phyloP scores from a whole-genome alignment of 176 grass and related monocot species.

The Triticum monococcum region DNA sequence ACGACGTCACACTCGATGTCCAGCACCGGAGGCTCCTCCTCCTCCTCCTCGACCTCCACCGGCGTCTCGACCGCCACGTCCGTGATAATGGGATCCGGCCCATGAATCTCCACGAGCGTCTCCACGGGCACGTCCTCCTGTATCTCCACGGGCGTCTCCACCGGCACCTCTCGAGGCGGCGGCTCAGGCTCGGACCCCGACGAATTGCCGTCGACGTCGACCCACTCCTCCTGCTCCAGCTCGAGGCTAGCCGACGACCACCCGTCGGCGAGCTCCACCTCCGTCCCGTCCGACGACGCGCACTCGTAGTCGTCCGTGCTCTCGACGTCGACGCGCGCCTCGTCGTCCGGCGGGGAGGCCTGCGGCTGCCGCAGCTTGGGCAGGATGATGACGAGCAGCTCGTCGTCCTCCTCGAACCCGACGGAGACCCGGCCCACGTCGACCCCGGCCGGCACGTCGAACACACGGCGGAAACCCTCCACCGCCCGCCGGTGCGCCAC shows the following conservation, averaged over 20 bases:
- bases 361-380: constrained; percentile 42
- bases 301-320: neutral
- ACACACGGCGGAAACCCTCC: constrained; percentile 51
- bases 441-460: constrained; percentile 53
- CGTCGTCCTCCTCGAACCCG: constrained; percentile 73
- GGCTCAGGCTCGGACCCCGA: neutral
- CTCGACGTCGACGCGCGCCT: constrained; percentile 11
- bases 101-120: neutral
- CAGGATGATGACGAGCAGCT: constrained; percentile 68
- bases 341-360: neutral
- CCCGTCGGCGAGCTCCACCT: constrained; percentile 28
- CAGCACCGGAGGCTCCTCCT: constrained; percentile 18
- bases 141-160: neutral
- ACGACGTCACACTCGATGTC: constrained; percentile 60
- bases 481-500: constrained; percentile 44
- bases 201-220: constrained; percentile 13
- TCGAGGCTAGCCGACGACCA: constrained; percentile 1
- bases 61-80: neutral
- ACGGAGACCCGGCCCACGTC: constrained; percentile 39
- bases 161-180: neutral
- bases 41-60: neutral
- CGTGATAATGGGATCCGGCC: neutral
- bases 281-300: neutral
- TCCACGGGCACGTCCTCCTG: constrained; percentile 10
- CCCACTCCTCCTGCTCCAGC: constrained; percentile 33